These are phyloP conservation scores for Fraxinus sp. DNA, from an alignment of 305 asterid species.

Conservation along the genomic window DNA sequence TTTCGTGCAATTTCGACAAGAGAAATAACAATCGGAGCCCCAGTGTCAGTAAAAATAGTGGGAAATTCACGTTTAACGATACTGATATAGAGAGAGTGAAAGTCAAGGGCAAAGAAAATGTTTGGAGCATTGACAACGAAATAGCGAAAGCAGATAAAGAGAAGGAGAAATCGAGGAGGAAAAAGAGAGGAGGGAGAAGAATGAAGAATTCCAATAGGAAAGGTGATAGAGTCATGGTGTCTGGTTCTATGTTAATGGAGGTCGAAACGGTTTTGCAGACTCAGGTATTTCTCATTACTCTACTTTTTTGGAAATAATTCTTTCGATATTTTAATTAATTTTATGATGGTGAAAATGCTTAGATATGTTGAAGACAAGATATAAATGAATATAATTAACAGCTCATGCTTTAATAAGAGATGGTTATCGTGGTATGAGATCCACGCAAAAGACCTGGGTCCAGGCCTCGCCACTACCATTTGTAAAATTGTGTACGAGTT, in stretches of 20 bases:
- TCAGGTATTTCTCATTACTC: conserved; percentile 50
- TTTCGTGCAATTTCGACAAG: conserved; percentile 44
- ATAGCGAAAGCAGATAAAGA: conserved; percentile 38
- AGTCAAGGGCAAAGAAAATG: conserved; percentile 78
- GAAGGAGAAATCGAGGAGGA: conserved; percentile 44
- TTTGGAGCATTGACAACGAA: conserved; percentile 89
- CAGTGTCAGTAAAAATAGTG: neutral
- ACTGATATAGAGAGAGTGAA: conserved; percentile 37
- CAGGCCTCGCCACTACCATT: neutral
- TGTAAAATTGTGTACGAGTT: neutral
- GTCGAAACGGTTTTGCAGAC: conserved; percentile 79
- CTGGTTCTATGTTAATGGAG: conserved; percentile 84
- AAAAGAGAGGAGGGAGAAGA: conserved; percentile 53
- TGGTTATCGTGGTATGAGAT: neutral
- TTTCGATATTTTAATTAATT: neutral
- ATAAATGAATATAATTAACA: neutral
- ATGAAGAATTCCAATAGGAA: conserved; percentile 42
- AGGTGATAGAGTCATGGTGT: conserved; percentile 66
- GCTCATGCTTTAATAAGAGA: neutral
- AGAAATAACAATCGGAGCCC: conserved; percentile 18
- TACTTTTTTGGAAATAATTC: neutral
- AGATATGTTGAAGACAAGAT: neutral
- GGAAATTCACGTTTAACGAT: conserved; percentile 18
- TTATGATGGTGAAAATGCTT: neutral
- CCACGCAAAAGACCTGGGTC: neutral